Conservation (phyloP, 2,329 filamentous ascomycete genomes). For the Apiospora saccharicola region DNA sequence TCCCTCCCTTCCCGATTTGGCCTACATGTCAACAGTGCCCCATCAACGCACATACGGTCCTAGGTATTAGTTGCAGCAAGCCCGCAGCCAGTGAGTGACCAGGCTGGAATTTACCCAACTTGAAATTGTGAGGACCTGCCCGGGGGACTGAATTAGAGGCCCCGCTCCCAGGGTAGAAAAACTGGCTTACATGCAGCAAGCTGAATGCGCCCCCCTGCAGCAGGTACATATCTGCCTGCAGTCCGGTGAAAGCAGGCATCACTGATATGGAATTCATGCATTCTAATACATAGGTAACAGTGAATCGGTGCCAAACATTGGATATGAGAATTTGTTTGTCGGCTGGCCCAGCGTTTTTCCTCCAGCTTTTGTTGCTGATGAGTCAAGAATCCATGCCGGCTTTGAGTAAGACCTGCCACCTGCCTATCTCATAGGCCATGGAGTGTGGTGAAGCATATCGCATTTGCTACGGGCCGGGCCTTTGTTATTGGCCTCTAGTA, state of each 20-base stretch:
- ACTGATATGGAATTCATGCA: neutral
- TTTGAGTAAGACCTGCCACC: neutral
- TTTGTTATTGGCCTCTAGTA: neutral
- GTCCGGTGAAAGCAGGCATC: neutral
- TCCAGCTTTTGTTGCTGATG: neutral
- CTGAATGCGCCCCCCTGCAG: conserved; percentile 11
- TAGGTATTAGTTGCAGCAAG: conserved; percentile 5
- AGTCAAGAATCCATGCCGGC: neutral
- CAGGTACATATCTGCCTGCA: neutral
- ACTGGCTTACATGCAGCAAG: conserved; percentile 14
- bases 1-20: neutral
- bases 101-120: neutral
- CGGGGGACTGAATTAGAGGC: neutral
- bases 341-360: no score
- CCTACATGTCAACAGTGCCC: conserved; percentile 10
- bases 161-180: neutral
- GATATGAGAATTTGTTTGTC: neutral
- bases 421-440: neutral
- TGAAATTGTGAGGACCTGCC: conserved; percentile 10
- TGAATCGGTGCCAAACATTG: neutral
- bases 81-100: neutral
- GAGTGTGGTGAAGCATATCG: neutral
- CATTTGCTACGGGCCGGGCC: neutral
- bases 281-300: no score
- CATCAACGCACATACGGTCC: conserved; percentile 5